Conservation (phyloP, 768 basidiomycete genomes). For the Hypsizygus marmoreus region DNA sequence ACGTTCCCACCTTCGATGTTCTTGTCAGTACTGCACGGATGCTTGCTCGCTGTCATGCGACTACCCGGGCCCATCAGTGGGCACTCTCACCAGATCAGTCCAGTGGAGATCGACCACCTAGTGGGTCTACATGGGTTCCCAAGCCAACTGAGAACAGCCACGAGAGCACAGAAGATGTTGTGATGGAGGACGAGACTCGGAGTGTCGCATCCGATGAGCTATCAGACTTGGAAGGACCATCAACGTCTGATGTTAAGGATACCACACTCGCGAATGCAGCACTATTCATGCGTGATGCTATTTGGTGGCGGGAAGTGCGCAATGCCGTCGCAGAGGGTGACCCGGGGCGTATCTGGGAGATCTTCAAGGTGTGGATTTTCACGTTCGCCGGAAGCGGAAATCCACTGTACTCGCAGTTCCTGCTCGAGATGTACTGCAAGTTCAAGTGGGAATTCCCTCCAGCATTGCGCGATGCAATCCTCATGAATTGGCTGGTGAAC, state of each 20-base stretch:
- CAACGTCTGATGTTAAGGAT: slow-evolving; percentile 5
- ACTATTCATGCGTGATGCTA: slow-evolving; percentile 21
- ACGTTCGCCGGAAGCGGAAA: slow-evolving; percentile 26
- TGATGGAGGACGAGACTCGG: background rate
- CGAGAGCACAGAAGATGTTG: background rate
- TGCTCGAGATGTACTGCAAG: slow-evolving; percentile 27
- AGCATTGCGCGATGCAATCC: slow-evolving; percentile 18
- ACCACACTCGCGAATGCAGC: slow-evolving; percentile 20
- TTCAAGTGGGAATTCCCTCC: slow-evolving; percentile 23
- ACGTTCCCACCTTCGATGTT: slow-evolving; percentile 8
- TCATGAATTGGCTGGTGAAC: slow-evolving; percentile 32
- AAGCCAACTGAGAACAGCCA: background rate
- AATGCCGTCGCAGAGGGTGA: slow-evolving; percentile 24
- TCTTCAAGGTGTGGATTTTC: slow-evolving; percentile 27
- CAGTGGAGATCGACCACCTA: background rate
- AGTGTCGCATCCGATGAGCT: background rate
- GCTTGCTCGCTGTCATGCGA: slow-evolving; percentile 6
- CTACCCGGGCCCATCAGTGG: slow-evolving; percentile 4
- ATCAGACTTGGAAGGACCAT: slow-evolving; percentile 5
- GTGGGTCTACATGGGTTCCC: slow-evolving; percentile 10
- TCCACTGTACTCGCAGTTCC: slow-evolving; percentile 26
- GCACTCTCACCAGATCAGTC: slow-evolving; percentile 7
- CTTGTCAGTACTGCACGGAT: slow-evolving; percentile 1
- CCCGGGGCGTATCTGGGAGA: slow-evolving; percentile 24
- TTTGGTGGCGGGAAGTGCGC: slow-evolving; percentile 25